phyloP scores from a whole-genome alignment of 225 moss, liverwort and hornwort genomes.

The Marchantia paleacea region DNA sequence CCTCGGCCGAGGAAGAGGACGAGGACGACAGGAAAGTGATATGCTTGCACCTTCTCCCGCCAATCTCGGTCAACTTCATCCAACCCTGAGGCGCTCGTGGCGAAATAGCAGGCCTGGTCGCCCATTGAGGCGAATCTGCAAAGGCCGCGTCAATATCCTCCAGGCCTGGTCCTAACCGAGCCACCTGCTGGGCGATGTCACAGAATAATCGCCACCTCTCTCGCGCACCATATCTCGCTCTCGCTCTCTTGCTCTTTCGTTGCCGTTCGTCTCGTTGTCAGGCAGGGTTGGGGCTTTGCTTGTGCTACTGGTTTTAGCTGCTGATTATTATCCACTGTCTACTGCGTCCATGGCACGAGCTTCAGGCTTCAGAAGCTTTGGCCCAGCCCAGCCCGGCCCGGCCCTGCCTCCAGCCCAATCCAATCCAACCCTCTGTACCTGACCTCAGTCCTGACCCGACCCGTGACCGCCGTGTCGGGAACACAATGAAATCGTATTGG shows the following conservation, averaged over 20 bases:
- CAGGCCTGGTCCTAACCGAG: slow-evolving; percentile 11
- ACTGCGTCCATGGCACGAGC: neutral
- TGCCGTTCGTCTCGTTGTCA: no score
- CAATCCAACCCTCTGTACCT: neutral
- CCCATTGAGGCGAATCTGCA: neutral
- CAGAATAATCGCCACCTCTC: neutral
- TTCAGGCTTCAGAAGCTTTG: neutral
- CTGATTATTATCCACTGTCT: neutral
- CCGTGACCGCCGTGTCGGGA: slow-evolving; percentile 12
- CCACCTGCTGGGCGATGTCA: neutral
- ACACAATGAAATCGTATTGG: neutral
- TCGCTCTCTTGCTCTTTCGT: neutral
- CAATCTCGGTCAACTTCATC: slow-evolving; percentile 16
- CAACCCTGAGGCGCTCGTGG: neutral
- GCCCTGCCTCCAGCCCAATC: neutral
- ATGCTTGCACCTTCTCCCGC: neutral
- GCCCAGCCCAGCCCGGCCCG: neutral
- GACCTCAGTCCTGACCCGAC: neutral
- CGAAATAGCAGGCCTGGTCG: neutral
- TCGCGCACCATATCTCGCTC: slow-evolving; percentile 7
- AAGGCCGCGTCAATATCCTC: slow-evolving; percentile 12
- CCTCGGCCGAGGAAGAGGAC: neutral
- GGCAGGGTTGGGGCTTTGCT: neutral
- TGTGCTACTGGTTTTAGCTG: neutral
- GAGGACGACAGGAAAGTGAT: neutral